Conservation (phyloP, 768 basidiomycete species). For the Mycena rebaudengoi region DNA sequence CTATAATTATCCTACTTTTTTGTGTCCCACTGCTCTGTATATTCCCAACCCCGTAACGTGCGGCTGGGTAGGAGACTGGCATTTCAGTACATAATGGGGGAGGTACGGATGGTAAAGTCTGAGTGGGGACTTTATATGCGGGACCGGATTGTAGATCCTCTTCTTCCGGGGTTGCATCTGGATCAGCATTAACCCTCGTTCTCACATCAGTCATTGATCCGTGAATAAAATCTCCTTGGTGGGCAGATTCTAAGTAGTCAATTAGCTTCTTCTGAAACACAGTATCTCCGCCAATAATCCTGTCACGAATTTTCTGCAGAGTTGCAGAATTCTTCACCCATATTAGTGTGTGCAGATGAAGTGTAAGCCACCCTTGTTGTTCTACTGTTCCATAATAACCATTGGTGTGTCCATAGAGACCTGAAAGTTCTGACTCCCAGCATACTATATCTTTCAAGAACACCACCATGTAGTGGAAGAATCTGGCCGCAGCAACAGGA, state of each 20-base stretch:
- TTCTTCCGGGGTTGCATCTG: neutral
- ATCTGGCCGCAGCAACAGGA: constrained; percentile 28
- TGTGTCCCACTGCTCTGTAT: too few relatives aligned
- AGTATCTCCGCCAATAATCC: constrained; percentile 1
- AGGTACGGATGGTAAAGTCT: constrained; percentile 26
- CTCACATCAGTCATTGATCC: constrained; percentile 30
- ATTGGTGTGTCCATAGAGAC: constrained; percentile 27
- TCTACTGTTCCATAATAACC: constrained; percentile 42
- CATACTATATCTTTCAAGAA: constrained; percentile 28
- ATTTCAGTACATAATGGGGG: constrained; percentile 17
- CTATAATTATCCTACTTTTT: too few relatives aligned
- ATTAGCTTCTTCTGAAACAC: constrained; percentile 15
- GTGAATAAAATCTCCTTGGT: constrained; percentile 25
- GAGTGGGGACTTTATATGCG: constrained; percentile 26
- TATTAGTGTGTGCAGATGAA: constrained; percentile 37
- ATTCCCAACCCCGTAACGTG: too few relatives aligned
- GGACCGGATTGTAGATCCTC: neutral
- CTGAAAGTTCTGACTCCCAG: neutral
- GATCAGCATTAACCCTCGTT: neutral
- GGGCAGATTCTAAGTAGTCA: constrained; percentile 10
- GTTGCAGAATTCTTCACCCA: constrained; percentile 30
- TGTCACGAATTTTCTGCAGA: constrained; percentile 26
- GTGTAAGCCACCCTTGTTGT: constrained; percentile 36
- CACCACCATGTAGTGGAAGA: constrained; percentile 30
- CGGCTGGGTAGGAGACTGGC: too few relatives aligned